A percentile compares a stretch with the other conserved stretches of the same genome.
These are phyloP conservation scores for Backusella luteola DNA, from an alignment of 192 early-diverging fungal species.

Conservation along the genomic window DNA sequence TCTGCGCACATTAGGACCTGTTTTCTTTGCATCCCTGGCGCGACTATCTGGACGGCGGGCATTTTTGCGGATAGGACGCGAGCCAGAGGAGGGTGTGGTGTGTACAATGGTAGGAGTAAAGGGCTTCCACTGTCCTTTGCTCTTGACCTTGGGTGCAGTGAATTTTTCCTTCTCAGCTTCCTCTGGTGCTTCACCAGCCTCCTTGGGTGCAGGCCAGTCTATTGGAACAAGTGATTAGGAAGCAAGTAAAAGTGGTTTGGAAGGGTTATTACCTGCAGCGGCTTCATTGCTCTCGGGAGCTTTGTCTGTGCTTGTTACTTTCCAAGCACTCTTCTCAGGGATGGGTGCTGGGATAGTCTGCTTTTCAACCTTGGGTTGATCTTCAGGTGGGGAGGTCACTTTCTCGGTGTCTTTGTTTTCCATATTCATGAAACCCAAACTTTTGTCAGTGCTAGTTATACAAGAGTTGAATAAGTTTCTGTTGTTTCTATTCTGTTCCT, in stretches of 20 bases:
- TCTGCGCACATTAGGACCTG: constrained; percentile 22
- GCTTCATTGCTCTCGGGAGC: background rate
- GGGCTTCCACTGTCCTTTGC: constrained; percentile 52
- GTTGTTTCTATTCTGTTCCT: background rate
- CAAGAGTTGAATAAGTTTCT: background rate
- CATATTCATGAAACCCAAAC: constrained; percentile 6
- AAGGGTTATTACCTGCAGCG: background rate
- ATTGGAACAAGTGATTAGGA: background rate
- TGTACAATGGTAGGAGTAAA: constrained; percentile 53
- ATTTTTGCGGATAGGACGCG: constrained; percentile 17
- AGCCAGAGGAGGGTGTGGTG: constrained; percentile 30
- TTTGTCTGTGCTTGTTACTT: constrained; percentile 11
- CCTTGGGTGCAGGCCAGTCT: constrained; percentile 31
- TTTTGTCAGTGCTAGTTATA: background rate
- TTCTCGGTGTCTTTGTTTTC: constrained; percentile 5
- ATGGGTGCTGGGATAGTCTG: constrained; percentile 13
- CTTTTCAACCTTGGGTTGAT: constrained; percentile 1
- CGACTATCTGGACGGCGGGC: constrained; percentile 11
- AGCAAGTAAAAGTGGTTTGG: background rate
- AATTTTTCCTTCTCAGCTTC: constrained; percentile 26
- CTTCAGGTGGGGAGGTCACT: background rate
- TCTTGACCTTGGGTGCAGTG: constrained; percentile 8
- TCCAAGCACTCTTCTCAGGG: constrained; percentile 21
- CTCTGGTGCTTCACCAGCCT: constrained; percentile 15
- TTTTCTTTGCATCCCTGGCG: constrained; percentile 16